These are phyloP conservation scores for Metschnikowia borealis DNA, from an alignment of 805 yeast species.

Conservation along the genomic window DNA sequence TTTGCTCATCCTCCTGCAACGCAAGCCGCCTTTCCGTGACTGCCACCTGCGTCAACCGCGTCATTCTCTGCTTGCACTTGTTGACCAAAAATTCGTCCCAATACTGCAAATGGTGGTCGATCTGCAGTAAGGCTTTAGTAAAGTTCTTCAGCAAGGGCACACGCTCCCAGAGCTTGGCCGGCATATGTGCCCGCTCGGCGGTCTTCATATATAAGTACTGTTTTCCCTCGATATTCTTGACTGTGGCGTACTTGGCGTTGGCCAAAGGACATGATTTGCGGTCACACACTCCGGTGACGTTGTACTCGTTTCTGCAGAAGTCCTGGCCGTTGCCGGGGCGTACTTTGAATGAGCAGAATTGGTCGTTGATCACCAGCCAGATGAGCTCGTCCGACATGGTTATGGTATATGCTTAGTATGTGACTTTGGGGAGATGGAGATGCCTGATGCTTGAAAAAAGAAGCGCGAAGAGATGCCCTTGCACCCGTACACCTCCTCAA, in stretches of 20 bases:
- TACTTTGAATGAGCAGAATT: constrained; percentile 91
- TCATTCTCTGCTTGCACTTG: constrained; percentile 93
- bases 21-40: constrained; percentile 93
- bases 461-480: constrained; percentile 6
- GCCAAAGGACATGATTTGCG: constrained; percentile 97
- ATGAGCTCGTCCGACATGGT: constrained; percentile 73
- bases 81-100: constrained; percentile 92
- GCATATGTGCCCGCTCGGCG: constrained; percentile 95
- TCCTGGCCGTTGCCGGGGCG: constrained; percentile 85
- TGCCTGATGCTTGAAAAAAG: constrained; percentile 1
- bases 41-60: constrained; percentile 92
- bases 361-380: constrained; percentile 96
- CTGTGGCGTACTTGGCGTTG: constrained; percentile 86
- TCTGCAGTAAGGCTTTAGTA: constrained; percentile 79
- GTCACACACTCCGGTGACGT: constrained; percentile 89
- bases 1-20: constrained; percentile 85
- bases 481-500: constrained; percentile 6
- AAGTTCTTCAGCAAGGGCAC: constrained; percentile 87
- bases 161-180: constrained; percentile 92
- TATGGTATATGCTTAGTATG: neutral
- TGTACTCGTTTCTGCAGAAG: constrained; percentile 94
- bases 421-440: neutral
- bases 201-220: constrained; percentile 91
- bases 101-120: constrained; percentile 80
- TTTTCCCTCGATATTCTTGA: constrained; percentile 73